Conservation (phyloP, 2,329 filamentous ascomycete genomes). For the Cryphonectria japonica region DNA sequence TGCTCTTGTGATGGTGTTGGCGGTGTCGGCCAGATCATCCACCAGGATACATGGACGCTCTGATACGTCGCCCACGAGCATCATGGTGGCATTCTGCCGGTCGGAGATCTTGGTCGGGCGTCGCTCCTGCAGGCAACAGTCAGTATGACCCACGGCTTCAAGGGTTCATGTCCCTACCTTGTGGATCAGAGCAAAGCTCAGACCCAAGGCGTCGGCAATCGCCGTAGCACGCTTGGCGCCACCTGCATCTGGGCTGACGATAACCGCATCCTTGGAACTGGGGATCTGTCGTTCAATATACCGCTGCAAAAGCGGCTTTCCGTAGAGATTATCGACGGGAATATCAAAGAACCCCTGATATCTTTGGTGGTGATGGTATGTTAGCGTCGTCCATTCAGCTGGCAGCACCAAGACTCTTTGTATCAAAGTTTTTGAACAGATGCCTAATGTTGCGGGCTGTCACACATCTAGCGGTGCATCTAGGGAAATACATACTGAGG, state of each 20-base stretch:
- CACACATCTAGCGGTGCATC: neutral
- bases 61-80: conserved; percentile 86
- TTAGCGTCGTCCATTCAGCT: conserved; percentile 18
- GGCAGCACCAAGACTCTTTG: neutral
- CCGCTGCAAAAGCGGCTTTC: conserved; percentile 71
- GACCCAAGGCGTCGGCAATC: conserved; percentile 89
- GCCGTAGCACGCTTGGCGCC: conserved; percentile 95
- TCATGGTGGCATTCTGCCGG: conserved; percentile 91
- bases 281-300: conserved; percentile 82
- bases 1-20: conserved; percentile 94
- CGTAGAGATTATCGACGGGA: conserved; percentile 96
- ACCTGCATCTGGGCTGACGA: conserved; percentile 95
- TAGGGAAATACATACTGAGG: conserved; percentile 59
- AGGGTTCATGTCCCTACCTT: conserved; percentile 62
- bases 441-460: neutral
- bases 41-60: conserved; percentile 80
- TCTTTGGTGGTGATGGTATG: conserved; percentile 13
- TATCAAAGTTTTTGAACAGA: neutral
- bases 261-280: conserved; percentile 76
- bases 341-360: conserved; percentile 99
- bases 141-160: conserved; percentile 12
- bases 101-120: conserved; percentile 86
- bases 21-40: conserved; percentile 93
- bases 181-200: conserved; percentile 97
- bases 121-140: conserved; percentile 66